Base-by-base conservation (phyloP, 495 filamentous ascomycete genomes). In the Echria macrotheca region DNA sequence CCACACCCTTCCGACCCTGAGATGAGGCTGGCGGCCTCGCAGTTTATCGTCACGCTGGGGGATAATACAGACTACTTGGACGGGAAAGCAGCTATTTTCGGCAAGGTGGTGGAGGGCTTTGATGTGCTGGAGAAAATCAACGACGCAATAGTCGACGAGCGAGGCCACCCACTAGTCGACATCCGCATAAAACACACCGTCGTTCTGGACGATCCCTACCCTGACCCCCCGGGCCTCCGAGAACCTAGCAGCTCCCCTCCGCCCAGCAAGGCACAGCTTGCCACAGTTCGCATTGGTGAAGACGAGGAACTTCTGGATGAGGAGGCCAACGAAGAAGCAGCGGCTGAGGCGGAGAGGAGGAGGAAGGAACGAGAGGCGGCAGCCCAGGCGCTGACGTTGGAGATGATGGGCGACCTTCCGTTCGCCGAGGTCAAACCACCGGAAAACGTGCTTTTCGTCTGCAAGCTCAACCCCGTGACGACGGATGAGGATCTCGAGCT, bases 351-450 rank as follows among this genome's bases (percentile, higher is more conserved):
- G 42, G 93, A 96, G 62, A 86, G 81, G 63, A 71, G 80, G 42
- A 82, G 91, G 22, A 82, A 89, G 29, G 91, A 96, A 61, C 81
- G 91, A 22, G 93, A 98, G 62, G 94, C 94, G 1, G 81, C 89
- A 50, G 93, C 93, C 3, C 93, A 97, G 63, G 93, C 93, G 2
- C 66, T 98, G 53, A 98, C 93, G 0, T 73, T 98, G 33, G 93
- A 98, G 65, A 96, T 98, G 85, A 90, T 98, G 64, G 93, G 93
- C 18, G 93, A 98, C 67, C 76, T 98, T 48, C 94, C 93, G 9
- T 98, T 96, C 63, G 93, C 93, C 47, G 93, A 97, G 68, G 91
- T 98, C 64, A 96, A 94, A 53, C 93, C 93, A 5, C 93, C 93
- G 1, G 93, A 98, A 69, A 96, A 98, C 61, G 83, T 98, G 22